Base-by-base conservation (phyloP, 1,284 basidiomycete genomes). In the Cutaneotrichosporon curvatum region DNA sequence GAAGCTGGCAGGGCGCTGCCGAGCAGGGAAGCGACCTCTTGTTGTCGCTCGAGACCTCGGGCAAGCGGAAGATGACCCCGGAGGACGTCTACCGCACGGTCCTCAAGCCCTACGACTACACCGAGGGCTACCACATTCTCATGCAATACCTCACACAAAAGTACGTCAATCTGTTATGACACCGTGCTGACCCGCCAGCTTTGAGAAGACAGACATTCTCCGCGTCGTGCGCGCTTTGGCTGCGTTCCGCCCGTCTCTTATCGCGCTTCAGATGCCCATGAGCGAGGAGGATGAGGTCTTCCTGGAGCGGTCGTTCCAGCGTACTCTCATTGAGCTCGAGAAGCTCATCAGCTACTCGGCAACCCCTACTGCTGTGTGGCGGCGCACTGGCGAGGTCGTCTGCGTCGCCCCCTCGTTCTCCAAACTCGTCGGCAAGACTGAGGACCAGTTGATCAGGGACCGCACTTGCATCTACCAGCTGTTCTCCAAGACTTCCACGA, bases 301-400 rank as follows among this genome's bases (percentile, higher is more conserved):
- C 71, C 84, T 96, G 47, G 92, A 97, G 73, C 83, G 85, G 56
- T 92, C 88, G 56, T 91, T 97, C 68, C 92, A 96, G 69, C 79
- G 94, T 36, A 90, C 90, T 21, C 75, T 96, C 55, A 78, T 96
- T 58, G 91, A 97, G 76, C 80, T 96, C 48, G 90, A 96, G 69
- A 96, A 96, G 72, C 78, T 97, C 54, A 94, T 98, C 56, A 90
- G 88, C 36, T 95, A 90, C 70, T 92, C 87, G 53, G 95, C 94
- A 5, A 98, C 95, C n/a, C 95, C 94, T 2, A 98, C 94, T 1
- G 90, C 95, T n/a, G 87, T 96, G 2, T 98, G 94, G 94, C 82
- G 94, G 25, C 78, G 94, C 40, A 98, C 95, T 15, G 94, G 94
- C 63, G 95, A 98, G 74, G 90, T 98, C 32, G 92, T 89, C 63